Evolutionary conservation across 805 yeast genomes (phyloP), one percentile per base, ranked within the genome.

Genomic region (Candida peoriensis): DNA sequence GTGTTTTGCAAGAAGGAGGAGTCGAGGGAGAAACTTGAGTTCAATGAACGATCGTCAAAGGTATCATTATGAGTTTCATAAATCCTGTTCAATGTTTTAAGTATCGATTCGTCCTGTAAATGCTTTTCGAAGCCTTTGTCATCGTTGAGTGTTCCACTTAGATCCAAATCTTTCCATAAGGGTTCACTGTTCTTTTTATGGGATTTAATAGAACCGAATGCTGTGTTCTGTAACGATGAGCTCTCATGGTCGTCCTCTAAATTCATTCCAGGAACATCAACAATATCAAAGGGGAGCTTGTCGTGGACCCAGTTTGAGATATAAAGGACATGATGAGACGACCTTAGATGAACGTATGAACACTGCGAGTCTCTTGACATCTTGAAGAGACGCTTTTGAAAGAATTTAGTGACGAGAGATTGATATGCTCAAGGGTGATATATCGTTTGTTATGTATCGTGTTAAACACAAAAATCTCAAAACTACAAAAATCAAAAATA

Each of bases 301-400:
- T 54, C 59, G n/a, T 39, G 44, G 5, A 44, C 42, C 60, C 60
- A 55, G 30, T 49, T 55, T 28, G 44, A 61, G 56, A 48, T 56
- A 47, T 43, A 65, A 41, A 32, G 58, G 29, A 35, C 60, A 39
- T 39, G 63, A 59, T 31, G 60, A 1, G 59, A 46, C 23, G 42
- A 35, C 16, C 25, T 33, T 36, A 54, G 36, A 32, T 57, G 57
- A 2, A 52, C 30, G 26, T 47, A 39, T 12, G 14, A 32, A 6
- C 30, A 27, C 14, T 32, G 34, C 15, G 42, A 38, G 20, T 38
- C 42, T 8, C 36, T 15, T 11, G 34, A 26, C 37, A 31, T 37
- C n/a, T 21, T 23, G 23, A 6, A 17, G 18, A 27, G 30, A 27
- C 20, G n/a, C n/a, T n/a, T n/a, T n/a, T n/a, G n/a, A n/a, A n/a